Conservation (phyloP, 2,329 filamentous ascomycete species). For the Hypoxylon sp. region DNA sequence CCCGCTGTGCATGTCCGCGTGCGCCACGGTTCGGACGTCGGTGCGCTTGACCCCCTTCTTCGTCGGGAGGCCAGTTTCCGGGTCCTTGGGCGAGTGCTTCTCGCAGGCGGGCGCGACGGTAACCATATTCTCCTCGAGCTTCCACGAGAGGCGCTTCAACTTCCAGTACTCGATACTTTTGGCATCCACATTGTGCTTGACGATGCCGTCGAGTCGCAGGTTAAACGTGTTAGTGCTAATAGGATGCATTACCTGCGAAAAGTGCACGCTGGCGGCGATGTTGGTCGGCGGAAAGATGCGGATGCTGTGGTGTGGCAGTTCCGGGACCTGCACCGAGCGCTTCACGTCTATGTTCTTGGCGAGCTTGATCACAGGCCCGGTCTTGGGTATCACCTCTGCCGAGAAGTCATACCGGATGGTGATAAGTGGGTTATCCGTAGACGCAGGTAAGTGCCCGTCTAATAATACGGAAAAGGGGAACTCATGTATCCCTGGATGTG, state of each 20-base stretch:
- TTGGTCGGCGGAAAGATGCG: conserved; percentile 97
- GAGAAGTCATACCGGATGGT: conserved; percentile 83
- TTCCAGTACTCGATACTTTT: conserved; percentile 86
- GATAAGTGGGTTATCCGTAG: conserved; percentile 78
- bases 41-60: conserved; percentile 79
- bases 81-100: conserved; percentile 73
- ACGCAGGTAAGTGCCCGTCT: conserved; percentile 86
- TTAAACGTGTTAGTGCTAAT: conserved; percentile 83
- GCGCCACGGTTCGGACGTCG: conserved; percentile 81
- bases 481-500: conserved; percentile 71
- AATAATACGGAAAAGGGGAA: conserved; percentile 93
- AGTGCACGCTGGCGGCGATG: conserved; percentile 85
- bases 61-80: conserved; percentile 57
- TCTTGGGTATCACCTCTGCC: conserved; percentile 72
- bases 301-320: conserved; percentile 86
- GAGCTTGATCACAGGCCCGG: conserved; percentile 70
- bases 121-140: conserved; percentile 88
- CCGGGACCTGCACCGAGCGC: conserved; percentile 80
- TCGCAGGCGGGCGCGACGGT: conserved; percentile 83
- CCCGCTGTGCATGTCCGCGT: conserved; percentile 83
- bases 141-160: conserved; percentile 91
- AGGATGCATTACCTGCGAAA: conserved; percentile 86
- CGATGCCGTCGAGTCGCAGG: conserved; percentile 87
- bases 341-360: conserved; percentile 78
- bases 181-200: conserved; percentile 74